Evolutionary conservation across 495 filamentous ascomycete species (phyloP).

Genomic region (Jackrogersella minutella): DNA sequence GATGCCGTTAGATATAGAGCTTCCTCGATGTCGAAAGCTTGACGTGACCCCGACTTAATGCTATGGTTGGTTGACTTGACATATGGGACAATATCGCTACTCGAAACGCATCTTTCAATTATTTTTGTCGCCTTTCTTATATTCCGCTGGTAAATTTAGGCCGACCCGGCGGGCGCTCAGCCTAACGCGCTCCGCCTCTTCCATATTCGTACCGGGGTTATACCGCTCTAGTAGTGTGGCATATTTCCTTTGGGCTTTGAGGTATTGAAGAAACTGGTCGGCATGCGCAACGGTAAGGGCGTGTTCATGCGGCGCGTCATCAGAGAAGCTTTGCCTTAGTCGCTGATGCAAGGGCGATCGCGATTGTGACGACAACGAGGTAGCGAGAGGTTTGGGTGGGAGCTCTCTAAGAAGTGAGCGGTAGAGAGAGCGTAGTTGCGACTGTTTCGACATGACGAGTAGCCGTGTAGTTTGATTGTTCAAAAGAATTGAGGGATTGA

Average conservation of each 20-base stretch:
- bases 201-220: conserved; percentile 86
- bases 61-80: no score
- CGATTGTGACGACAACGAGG: conserved; percentile 46
- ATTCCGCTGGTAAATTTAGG: conserved; percentile 79
- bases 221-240: conserved; percentile 83
- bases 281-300: conserved; percentile 64
- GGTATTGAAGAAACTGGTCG: conserved; percentile 80
- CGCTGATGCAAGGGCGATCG: conserved; percentile 67
- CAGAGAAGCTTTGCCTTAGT: conserved; percentile 63
- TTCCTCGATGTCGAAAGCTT: no score
- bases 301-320: conserved; percentile 36
- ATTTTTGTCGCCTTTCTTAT: conserved; percentile 12
- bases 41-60: no score
- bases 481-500: conserved; percentile 1
- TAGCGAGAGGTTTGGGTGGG: conserved; percentile 69
- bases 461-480: not conserved
- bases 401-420: conserved; percentile 91
- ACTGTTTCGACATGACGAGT: conserved; percentile 45
- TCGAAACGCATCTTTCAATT: conserved; percentile 9
- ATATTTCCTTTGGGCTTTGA: conserved; percentile 83
- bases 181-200: conserved; percentile 82
- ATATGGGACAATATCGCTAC: no score
- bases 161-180: conserved; percentile 88
- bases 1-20: no score
- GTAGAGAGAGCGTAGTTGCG: conserved; percentile 79